Base-by-base conservation (phyloP, 371 early-diverging fungal species). In the Funneliformis caledonium region DNA sequence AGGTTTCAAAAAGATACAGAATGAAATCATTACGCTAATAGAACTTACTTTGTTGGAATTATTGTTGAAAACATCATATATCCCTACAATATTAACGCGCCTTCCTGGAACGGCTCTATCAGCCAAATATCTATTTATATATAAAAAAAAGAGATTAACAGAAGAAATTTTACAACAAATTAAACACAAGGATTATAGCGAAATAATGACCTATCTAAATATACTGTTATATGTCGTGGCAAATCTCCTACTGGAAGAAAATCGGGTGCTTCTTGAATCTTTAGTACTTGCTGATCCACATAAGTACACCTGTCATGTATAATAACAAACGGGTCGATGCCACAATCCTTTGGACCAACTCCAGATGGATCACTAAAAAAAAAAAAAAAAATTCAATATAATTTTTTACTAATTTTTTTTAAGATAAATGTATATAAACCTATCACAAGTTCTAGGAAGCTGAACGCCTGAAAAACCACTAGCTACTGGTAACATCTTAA, bases 191-290 rank as follows among this genome's bases (percentile, higher is more conserved):
- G 8, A 48, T 19, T 12, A 26, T 12, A 70, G 14, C 9, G 12
- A 56, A 8, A 22, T 16, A 16, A 76, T 26, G 86, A 93, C 87
- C 96, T 92, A 83, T 98, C 99, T 3, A 96, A 93, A 83, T 93
- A 94, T 70, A 99, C 84, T 6, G 95, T 90, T 16, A 98, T 94
- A 85, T 99, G 99, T 56, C 99, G 93, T 42, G 99, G 99, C 70
- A 99, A 91, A 86, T 99, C 99, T 83, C 99, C 99, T 0, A 97
- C 96, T 26, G 99, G 99, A 1, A 99, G 97, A 89, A 97, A 97
- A 80, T 98, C 99, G 47, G 98, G 98, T 22, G 93, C 89, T 86
- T 99, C 99, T 86, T 99, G 99, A 48, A 99, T 90, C 87, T 99
- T 99, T 80, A 99, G 89, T 11, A 92, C 92, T 87, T 99, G 99